Percentiles rank a stretch among this genome's conserved stretches.
phyloP scores from a whole-genome alignment of 192 early-diverging fungal genomes.

The Paraglomus occultum region DNA sequence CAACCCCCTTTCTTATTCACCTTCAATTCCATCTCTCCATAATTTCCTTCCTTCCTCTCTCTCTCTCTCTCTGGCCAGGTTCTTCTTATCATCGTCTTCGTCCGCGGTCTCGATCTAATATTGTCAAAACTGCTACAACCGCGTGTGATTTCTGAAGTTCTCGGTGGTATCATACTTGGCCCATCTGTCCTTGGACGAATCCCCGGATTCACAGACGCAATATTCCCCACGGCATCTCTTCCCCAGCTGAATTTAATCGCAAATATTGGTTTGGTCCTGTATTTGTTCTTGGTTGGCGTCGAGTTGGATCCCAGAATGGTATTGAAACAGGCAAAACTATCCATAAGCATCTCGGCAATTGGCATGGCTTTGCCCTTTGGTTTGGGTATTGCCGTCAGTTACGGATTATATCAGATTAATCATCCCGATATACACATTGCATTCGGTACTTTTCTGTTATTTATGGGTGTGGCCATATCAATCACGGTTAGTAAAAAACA shows the following conservation, averaged over 20 bases:
- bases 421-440: slow-evolving; percentile 39
- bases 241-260: slow-evolving; percentile 73
- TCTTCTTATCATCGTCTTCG: slow-evolving; percentile 67
- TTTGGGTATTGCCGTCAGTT: slow-evolving; percentile 70
- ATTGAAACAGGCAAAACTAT: slow-evolving; percentile 49
- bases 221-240: slow-evolving; percentile 74
- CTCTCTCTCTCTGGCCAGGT: slow-evolving; percentile 31
- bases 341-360: slow-evolving; percentile 65
- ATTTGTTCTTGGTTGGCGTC: slow-evolving; percentile 84
- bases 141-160: slow-evolving; percentile 86
- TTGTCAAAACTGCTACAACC: slow-evolving; percentile 74
- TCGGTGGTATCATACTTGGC: slow-evolving; percentile 88
- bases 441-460: slow-evolving; percentile 78
- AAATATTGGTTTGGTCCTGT: slow-evolving; percentile 87
- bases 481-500: slow-evolving; percentile 62
- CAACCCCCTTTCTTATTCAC: slow-evolving; percentile 2
- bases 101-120: slow-evolving; percentile 62
- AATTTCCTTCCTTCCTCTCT: too few species aligned
- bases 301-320: slow-evolving; percentile 74
- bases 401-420: slow-evolving; percentile 62
- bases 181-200: slow-evolving; percentile 81
- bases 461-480: slow-evolving; percentile 86
- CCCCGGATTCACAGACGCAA: slow-evolving; percentile 57
- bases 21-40: too few species aligned
- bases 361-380: slow-evolving; percentile 86